Percentiles rank a stretch among this genome's conserved stretches.
These are phyloP conservation scores for Acanthamoeba triangularis DNA, from an alignment of 208 protist genomes.

Conservation along the genomic window DNA sequence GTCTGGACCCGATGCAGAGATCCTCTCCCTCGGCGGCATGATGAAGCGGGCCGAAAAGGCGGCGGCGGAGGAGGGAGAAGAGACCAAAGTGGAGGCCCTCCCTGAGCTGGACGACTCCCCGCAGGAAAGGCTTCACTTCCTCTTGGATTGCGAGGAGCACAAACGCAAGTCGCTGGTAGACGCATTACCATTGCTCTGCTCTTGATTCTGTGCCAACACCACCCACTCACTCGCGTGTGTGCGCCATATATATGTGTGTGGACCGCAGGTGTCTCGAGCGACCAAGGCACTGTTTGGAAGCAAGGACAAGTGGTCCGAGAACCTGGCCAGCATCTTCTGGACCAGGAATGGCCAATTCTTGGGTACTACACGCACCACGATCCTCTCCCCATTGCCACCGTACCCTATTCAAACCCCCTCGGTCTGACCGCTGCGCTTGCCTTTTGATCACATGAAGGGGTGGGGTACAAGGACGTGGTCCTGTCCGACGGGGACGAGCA, in stretches of 20 bases:
- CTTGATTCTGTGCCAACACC: background rate
- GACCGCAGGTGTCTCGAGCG: background rate
- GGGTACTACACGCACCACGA: background rate
- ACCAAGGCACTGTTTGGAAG: background rate
- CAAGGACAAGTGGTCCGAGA: background rate
- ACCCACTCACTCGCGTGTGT: background rate
- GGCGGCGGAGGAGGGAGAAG: background rate
- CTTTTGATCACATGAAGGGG: no score
- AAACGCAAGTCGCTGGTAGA: conserved; percentile 12
- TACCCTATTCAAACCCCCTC: no score
- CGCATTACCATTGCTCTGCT: no score
- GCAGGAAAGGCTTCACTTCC: background rate
- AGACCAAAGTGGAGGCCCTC: background rate
- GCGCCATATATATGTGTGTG: background rate
- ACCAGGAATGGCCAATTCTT: conserved; percentile 11
- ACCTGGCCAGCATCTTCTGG: conserved; percentile 51
- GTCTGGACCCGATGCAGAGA: background rate
- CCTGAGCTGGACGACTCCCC: background rate
- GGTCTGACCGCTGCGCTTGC: no score
- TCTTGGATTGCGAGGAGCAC: background rate
- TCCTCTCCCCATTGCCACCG: no score
- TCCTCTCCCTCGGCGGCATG: no score
- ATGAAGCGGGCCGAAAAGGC: background rate
- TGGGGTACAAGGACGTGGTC: background rate
- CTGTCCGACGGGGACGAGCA: background rate